Evolutionary conservation across 805 yeast genomes (phyloP).

Genomic region (Zygoascus flipseniorum): DNA sequence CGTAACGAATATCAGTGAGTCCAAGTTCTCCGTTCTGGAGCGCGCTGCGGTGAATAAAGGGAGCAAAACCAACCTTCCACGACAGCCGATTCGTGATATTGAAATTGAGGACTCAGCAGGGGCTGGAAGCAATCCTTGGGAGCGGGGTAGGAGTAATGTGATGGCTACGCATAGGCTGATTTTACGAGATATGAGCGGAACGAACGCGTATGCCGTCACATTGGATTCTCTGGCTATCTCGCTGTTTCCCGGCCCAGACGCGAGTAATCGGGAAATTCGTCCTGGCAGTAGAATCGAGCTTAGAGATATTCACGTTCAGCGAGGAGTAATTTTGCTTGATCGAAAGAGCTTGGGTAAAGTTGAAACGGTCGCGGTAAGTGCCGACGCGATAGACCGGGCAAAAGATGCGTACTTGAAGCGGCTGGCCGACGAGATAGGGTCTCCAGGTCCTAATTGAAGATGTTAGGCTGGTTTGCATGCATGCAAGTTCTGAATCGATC

Average conservation of each 20-base stretch:
- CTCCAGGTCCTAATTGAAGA: too few species aligned
- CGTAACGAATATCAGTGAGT: constrained; percentile 16
- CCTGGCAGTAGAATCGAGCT: constrained; percentile 10
- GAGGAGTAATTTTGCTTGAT: constrained; percentile 14
- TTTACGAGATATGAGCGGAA: constrained; percentile 15
- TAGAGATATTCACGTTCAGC: background rate
- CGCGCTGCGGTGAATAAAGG: constrained; percentile 1
- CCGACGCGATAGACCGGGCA: background rate
- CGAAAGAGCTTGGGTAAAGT: background rate
- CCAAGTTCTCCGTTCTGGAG: constrained; percentile 26
- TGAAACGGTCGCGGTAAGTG: background rate
- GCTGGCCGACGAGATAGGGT: too few species aligned
- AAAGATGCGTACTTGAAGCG: background rate
- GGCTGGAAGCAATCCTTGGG: background rate
- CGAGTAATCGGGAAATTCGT: constrained; percentile 2
- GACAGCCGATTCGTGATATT: constrained; percentile 2
- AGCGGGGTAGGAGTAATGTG: background rate
- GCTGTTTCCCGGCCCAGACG: background rate
- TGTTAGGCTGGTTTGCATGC: too few species aligned
- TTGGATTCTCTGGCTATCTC: constrained; percentile 3
- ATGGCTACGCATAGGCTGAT: constrained; percentile 7
- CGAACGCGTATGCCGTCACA: constrained; percentile 5
- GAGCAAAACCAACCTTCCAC: background rate
- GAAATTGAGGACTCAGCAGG: background rate
- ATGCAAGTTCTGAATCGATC: too few species aligned